Conservation (phyloP, 108 stramenopile species). For the Nitzschia sp. region DNA sequence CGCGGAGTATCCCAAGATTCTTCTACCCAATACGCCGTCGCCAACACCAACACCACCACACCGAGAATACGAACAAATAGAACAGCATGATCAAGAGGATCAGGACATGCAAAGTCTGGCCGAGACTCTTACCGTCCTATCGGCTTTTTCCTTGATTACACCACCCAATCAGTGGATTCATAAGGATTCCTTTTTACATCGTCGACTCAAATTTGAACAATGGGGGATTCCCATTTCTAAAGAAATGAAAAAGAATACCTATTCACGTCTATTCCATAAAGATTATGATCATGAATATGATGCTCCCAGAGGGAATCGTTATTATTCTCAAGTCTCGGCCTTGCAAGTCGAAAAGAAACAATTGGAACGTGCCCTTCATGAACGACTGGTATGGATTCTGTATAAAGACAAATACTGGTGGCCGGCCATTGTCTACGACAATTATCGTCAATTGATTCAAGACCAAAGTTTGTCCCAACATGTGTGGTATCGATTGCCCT, state of each 20-base stretch:
- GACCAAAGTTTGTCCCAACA: not conserved
- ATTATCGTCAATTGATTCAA: slow-evolving; percentile 12
- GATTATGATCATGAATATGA: not conserved
- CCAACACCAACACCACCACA: no score
- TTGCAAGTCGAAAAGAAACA: not conserved
- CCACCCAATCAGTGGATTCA: slow-evolving; percentile 6
- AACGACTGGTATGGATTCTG: slow-evolving; percentile 22
- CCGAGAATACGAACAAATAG: no score
- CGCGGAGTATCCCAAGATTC: no score
- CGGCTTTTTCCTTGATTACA: not conserved
- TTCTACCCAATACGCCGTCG: no score
- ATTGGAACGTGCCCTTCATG: slow-evolving; percentile 5
- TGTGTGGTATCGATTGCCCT: slow-evolving; percentile 8
- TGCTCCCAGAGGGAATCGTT: not conserved
- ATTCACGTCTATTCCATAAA: no score
- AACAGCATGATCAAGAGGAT: no score
- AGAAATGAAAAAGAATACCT: slow-evolving; percentile 4
- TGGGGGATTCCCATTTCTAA: slow-evolving; percentile 9
- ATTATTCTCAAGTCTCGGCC: no score
- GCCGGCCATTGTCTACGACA: slow-evolving; percentile 27
- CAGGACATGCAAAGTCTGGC: no score
- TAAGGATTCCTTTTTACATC: not conserved
- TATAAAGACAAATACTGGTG: slow-evolving; percentile 24
- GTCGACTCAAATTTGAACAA: slow-evolving; percentile 6
- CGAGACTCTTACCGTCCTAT: no score